Evolutionary conservation across 352 stramenopile species (phyloP).

Genomic region (Phytophthora europaea): DNA sequence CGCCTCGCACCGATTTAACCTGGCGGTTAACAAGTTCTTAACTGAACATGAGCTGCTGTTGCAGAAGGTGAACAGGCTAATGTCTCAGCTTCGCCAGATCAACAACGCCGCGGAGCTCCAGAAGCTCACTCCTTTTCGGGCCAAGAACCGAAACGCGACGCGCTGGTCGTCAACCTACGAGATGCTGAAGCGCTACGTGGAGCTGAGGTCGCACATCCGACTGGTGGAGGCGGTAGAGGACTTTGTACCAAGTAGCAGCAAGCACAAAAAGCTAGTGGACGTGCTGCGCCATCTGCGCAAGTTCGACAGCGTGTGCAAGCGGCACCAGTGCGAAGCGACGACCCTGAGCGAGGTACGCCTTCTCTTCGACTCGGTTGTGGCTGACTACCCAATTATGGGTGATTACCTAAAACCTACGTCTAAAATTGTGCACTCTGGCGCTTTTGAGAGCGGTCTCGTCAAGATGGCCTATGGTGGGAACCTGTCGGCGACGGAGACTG

Average conservation of each 20-base stretch:
- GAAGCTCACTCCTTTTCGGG: too few relatives aligned
- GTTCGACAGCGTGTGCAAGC: slow-evolving; percentile 35
- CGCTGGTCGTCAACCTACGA: slow-evolving; percentile 20
- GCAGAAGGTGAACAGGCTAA: background rate
- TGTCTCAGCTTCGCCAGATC: background rate
- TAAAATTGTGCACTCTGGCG: background rate
- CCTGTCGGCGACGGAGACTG: background rate
- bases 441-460: background rate
- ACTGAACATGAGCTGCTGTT: background rate
- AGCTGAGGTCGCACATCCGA: background rate
- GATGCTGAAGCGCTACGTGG: slow-evolving; percentile 19
- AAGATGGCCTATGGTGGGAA: background rate
- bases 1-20: background rate
- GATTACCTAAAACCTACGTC: background rate
- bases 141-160: background rate
- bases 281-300: slow-evolving; percentile 12
- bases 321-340: slow-evolving; percentile 16
- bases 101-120: too few relatives aligned
- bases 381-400: slow-evolving; percentile 32
- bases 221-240: slow-evolving; percentile 14
- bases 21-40: background rate
- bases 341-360: slow-evolving; percentile 20
- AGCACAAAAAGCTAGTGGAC: slow-evolving; percentile 2
- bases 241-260: background rate
- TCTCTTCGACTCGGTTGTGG: slow-evolving; percentile 13